phyloP scores from a whole-genome alignment of 2,329 filamentous ascomycete genomes.

The Fusarium oligoseptatum region DNA sequence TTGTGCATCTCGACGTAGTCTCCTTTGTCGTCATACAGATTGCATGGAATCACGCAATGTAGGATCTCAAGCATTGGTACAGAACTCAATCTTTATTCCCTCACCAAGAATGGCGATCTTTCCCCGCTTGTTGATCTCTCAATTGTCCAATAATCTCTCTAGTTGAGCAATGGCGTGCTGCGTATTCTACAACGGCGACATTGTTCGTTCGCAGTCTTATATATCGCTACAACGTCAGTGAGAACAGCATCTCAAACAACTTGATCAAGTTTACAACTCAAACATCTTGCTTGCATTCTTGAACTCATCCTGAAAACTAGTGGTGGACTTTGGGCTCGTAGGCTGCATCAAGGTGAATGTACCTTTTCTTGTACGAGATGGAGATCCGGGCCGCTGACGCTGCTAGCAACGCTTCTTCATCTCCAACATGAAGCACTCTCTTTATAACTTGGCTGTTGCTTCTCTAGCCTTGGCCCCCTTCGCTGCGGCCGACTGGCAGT shows the following conservation, averaged over 20 bases:
- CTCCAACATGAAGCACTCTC: slow-evolving; percentile 22
- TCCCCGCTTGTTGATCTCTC: background rate
- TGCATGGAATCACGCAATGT: slow-evolving; percentile 23
- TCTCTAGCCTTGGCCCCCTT: slow-evolving; percentile 10
- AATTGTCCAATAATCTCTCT: slow-evolving; percentile 6
- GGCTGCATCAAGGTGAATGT: slow-evolving; percentile 39
- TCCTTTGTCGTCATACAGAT: slow-evolving; percentile 1
- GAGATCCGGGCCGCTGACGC: slow-evolving; percentile 36
- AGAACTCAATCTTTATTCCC: slow-evolving; percentile 11
- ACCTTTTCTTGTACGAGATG: slow-evolving; percentile 37
- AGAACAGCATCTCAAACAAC: background rate
- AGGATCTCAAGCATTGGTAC: background rate
- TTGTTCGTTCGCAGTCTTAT: slow-evolving; percentile 1
- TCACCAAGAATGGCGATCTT: background rate
- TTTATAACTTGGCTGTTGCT: slow-evolving; percentile 11
- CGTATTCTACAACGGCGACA: background rate
- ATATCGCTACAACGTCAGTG: background rate
- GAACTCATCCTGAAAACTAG: background rate
- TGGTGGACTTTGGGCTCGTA: slow-evolving; percentile 36
- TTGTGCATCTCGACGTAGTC: background rate
- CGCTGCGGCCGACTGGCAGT: slow-evolving; percentile 5
- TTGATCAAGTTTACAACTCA: background rate
- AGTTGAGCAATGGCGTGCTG: slow-evolving; percentile 15
- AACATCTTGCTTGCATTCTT: background rate
- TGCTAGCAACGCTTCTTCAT: slow-evolving; percentile 22